Conservation (phyloP, 2,329 filamentous ascomycete genomes). For the Colletotrichum sp. region DNA sequence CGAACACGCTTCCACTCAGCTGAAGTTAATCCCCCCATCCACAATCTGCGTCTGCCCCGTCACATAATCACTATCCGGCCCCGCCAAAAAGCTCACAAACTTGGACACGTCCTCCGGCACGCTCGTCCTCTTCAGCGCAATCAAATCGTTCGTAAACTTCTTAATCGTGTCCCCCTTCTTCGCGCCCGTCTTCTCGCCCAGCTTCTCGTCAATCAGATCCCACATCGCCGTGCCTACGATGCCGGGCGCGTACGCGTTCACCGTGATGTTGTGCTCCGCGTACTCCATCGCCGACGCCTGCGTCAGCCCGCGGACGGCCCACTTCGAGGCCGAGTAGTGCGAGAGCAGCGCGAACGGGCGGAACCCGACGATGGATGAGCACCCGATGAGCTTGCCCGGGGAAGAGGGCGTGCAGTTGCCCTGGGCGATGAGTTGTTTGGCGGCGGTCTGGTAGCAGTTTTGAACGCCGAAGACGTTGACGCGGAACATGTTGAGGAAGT, state of each 20-base stretch:
- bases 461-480: conserved; percentile 71
- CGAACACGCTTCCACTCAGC: neutral
- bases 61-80: conserved; percentile 66
- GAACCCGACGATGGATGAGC: conserved; percentile 61
- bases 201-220: conserved; percentile 68
- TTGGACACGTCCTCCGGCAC: conserved; percentile 68
- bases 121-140: conserved; percentile 61
- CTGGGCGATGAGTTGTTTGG: conserved; percentile 65
- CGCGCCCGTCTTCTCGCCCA: conserved; percentile 47
- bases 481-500: conserved; percentile 64
- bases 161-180: conserved; percentile 52
- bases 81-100: conserved; percentile 65
- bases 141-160: conserved; percentile 58
- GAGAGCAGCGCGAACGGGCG: conserved; percentile 63
- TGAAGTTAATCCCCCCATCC: conserved; percentile 51
- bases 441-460: conserved; percentile 68
- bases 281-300: conserved; percentile 68
- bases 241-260: conserved; percentile 71
- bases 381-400: conserved; percentile 44
- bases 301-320: conserved; percentile 69
- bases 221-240: conserved; percentile 74
- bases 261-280: conserved; percentile 67
- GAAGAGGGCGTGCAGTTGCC: conserved; percentile 49
- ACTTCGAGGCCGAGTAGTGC: conserved; percentile 70
- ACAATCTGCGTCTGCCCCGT: conserved; percentile 71